Percentiles rank a stretch among this genome's conserved stretches.
phyloP scores from a whole-genome alignment of 305 asterid species.

The Fraxinus floribunda region DNA sequence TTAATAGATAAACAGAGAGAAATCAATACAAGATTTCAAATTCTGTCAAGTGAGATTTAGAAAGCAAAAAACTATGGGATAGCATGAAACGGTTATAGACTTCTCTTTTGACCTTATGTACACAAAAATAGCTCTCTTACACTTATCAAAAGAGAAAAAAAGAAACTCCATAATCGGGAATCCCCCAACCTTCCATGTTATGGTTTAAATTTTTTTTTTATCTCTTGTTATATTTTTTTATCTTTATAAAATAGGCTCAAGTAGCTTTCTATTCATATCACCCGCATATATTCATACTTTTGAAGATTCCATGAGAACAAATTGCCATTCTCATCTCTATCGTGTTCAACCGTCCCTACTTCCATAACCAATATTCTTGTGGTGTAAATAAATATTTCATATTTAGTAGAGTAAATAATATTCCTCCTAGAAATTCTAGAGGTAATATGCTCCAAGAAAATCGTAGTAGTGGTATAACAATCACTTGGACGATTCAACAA shows the following conservation, averaged over 20 bases:
- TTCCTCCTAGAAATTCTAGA: too few species aligned
- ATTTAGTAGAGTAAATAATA: too few species aligned
- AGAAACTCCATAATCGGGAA: neutral
- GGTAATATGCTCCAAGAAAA: neutral
- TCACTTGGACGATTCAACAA: conserved; percentile 19
- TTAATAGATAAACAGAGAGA: conserved; percentile 10
- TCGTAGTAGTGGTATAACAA: neutral
- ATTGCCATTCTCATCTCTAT: neutral
- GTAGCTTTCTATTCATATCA: neutral
- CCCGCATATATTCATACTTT: neutral
- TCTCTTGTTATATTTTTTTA: neutral
- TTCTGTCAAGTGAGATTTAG: neutral
- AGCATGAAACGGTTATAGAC: conserved; percentile 3
- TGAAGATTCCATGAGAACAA: neutral
- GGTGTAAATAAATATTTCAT: too few species aligned
- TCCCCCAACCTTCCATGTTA: neutral
- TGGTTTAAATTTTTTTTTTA: neutral
- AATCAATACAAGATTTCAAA: neutral
- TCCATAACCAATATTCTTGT: too few species aligned
- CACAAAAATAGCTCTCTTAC: neutral
- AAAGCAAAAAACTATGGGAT: neutral
- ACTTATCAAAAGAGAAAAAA: neutral
- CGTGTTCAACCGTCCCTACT: too few species aligned
- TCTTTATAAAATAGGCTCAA: neutral
- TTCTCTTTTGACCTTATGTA: conserved; percentile 1